A percentile compares a stretch with the other conserved stretches of the same genome.
These are phyloP conservation scores for Aureobasidium subglaciale DNA, from an alignment of 2,329 filamentous ascomycete genomes.

Conservation along the genomic window DNA sequence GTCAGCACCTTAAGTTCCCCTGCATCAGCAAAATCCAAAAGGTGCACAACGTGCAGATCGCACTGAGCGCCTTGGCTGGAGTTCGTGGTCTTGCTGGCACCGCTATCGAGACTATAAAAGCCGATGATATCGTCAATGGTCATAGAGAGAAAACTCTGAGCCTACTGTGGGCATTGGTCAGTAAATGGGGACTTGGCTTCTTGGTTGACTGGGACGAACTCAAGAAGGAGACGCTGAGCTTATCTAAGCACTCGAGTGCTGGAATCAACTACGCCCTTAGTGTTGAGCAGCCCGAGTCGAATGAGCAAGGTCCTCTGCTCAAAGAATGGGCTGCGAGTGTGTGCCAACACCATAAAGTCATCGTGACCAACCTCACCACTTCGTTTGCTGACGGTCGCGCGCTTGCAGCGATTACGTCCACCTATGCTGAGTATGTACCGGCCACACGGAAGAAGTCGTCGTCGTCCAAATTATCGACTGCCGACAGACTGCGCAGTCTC, in stretches of 20 bases:
- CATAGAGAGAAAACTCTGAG: conserved; percentile 58
- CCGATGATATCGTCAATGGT: conserved; percentile 56
- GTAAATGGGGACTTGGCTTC: conserved; percentile 46
- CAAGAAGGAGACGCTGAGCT: conserved; percentile 35
- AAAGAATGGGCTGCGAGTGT: conserved; percentile 52
- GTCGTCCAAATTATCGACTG: conserved; percentile 7
- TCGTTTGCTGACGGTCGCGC: conserved; percentile 50
- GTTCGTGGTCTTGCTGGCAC: conserved; percentile 34
- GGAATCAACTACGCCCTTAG: conserved; percentile 2
- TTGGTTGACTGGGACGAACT: conserved; percentile 52
- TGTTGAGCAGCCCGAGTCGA: neutral
- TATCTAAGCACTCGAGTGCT: neutral
- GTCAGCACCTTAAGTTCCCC: conserved; percentile 53
- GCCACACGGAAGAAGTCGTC: neutral
- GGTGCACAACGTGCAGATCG: conserved; percentile 52
- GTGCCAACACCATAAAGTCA: conserved; percentile 45
- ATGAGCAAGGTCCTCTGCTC: conserved; percentile 35
- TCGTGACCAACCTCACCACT: conserved; percentile 50
- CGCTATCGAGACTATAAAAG: conserved; percentile 38
- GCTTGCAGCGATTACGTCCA: conserved; percentile 50
- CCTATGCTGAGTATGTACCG: conserved; percentile 45
- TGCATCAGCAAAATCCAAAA: conserved; percentile 50
- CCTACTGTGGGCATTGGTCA: conserved; percentile 54
- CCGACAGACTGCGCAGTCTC: conserved; percentile 32
- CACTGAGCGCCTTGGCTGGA: conserved; percentile 42